A percentile compares a stretch with the other conserved stretches of the same genome.
phyloP scores from a whole-genome alignment of 1,139 yeast species.

The Suhomyces bokatorum region DNA sequence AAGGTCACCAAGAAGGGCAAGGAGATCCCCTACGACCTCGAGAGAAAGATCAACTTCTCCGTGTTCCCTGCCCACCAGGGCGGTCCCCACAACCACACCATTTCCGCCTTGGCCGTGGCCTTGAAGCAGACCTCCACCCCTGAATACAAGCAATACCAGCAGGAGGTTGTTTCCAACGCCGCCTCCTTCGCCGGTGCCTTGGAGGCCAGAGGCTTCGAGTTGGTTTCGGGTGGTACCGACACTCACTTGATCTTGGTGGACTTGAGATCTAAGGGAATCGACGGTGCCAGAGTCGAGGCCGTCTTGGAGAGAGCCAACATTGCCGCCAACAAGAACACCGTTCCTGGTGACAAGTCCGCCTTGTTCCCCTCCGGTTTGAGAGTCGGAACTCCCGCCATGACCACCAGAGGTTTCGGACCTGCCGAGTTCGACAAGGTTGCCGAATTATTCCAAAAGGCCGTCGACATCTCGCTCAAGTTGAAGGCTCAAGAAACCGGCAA shows the following conservation, averaged over 20 bases:
- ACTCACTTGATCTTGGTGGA: constrained; percentile 88
- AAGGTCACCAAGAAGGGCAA: constrained; percentile 84
- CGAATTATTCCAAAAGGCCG: constrained; percentile 76
- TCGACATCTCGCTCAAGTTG: constrained; percentile 59
- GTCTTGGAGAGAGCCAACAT: constrained; percentile 86
- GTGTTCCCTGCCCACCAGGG: constrained; percentile 99
- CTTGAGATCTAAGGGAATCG: constrained; percentile 80
- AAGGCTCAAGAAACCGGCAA: constrained; percentile 61
- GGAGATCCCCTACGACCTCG: constrained; percentile 83
- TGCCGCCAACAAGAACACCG: constrained; percentile 94
- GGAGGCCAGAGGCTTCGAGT: constrained; percentile 63
- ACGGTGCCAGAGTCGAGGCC: constrained; percentile 95
- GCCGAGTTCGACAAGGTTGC: constrained; percentile 79
- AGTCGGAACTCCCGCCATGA: constrained; percentile 98
- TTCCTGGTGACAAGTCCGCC: constrained; percentile 95
- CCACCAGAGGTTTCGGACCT: constrained; percentile 87
- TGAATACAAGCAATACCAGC: constrained; percentile 83
- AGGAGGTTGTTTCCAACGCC: constrained; percentile 80
- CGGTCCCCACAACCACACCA: constrained; percentile 98
- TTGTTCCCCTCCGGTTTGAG: constrained; percentile 94
- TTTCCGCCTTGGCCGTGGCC: constrained; percentile 92
- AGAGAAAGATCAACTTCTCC: constrained; percentile 86
- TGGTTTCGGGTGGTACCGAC: constrained; percentile 93
- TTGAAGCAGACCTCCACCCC: constrained; percentile 86
- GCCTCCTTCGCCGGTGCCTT: constrained; percentile 72